Evolutionary conservation across 208 protist species (phyloP), one percentile per base, ranked within the genome.

Genomic region (Trypanosoma avium): DNA sequence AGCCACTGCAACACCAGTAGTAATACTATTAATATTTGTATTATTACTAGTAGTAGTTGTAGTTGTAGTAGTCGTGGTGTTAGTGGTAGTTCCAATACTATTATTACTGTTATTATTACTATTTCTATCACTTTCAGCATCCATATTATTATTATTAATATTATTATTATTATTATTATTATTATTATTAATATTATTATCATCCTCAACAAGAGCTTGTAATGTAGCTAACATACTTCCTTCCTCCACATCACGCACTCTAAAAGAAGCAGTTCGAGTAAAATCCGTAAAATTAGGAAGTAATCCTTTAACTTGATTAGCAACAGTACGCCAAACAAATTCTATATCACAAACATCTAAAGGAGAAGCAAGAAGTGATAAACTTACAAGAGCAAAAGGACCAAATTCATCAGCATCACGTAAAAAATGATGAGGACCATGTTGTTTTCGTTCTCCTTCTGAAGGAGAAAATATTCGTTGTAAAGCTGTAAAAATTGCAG

Each of bases 391-490:
- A 10, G 73, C 61, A 70, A 83, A 82, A 5, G 67, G 47, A 30
- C 75, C 81, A 75, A 88, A 87, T 63, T 79, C 72, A 74, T 81
- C 84, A 26, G 77, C 24, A 55, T 87, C 73, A 7, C 76, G 59
- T 33, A 92, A 35, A 65, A 88, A 92, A 52, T 70, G 70, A 49
- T 90, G 77, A 35, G 82, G 74, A 70, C 68, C 52, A 56, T 66
- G 15, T 61, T 60, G 50, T 67, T 57, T 32, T 50, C 55, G 52
- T 61, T 61, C 46, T 58, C 59, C 65, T 62, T 71, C 55, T 73
- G 61, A 42, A 58, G 58, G 38, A 72, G 53, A 74, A 55, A 72
- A 49, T 12, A 70, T 67, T 2, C 33, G 43, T 9, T 47, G 70
- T 30, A 93, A 48, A 2, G 78, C 58, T 3, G 46, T 53, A 56